Evolutionary conservation across 2,329 filamentous ascomycete species (phyloP).

Genomic region (Tolypocladium guangdongense): DNA sequence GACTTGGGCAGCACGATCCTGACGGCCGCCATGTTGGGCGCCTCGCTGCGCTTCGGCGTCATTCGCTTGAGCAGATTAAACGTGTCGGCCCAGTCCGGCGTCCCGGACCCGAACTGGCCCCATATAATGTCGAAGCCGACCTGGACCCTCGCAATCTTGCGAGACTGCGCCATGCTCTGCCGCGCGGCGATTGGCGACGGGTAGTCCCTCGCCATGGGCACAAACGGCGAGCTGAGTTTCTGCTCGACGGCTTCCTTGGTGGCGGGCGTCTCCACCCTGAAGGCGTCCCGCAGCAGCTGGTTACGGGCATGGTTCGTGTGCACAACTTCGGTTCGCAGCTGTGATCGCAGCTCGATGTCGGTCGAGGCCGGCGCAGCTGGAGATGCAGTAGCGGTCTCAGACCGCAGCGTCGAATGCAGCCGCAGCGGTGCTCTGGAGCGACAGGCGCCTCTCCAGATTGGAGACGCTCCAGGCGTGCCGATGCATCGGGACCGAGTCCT

Average conservation of each 20-base stretch:
- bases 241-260: conserved; percentile 8
- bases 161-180: conserved; percentile 10
- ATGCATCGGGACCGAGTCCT: conserved; percentile 26
- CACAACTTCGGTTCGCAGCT: not conserved
- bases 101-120: conserved; percentile 13
- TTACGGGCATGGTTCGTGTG: conserved; percentile 13
- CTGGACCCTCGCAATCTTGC: conserved; percentile 22
- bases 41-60: conserved; percentile 22
- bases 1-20: conserved; percentile 23
- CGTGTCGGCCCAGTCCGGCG: conserved; percentile 28
- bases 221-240: conserved; percentile 15
- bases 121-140: conserved; percentile 23
- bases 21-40: conserved; percentile 23
- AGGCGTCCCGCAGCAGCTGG: conserved; percentile 17
- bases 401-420: not conserved
- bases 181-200: conserved; percentile 13
- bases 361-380: not conserved
- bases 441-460: conserved; percentile 9
- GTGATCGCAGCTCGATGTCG: conserved; percentile 4
- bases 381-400: not conserved
- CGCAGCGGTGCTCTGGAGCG: conserved; percentile 5
- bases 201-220: conserved; percentile 16
- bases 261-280: conserved; percentile 11
- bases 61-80: conserved; percentile 25
- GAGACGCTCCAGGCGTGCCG: conserved; percentile 12